Evolutionary conservation across 2,329 filamentous ascomycete genomes (phyloP).

Genomic region (Tolypocladium pustulatum): DNA sequence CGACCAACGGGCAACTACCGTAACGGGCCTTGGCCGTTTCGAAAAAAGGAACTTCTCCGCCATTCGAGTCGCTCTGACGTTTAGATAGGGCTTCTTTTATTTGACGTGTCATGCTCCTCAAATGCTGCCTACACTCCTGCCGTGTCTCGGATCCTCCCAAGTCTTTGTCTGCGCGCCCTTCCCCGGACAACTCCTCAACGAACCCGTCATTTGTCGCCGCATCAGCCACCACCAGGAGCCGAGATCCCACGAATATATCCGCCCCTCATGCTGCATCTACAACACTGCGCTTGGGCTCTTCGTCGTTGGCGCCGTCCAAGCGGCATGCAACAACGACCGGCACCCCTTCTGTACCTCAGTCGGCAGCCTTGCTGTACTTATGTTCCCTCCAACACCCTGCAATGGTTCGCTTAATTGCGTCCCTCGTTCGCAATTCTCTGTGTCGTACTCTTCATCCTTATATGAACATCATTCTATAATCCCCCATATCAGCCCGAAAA

Average conservation of each 20-base stretch:
- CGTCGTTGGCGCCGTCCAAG: neutral
- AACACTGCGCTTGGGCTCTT: neutral
- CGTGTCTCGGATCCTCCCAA: neutral
- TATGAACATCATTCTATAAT: slow-evolving; percentile 4
- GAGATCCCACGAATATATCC: neutral
- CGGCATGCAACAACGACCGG: neutral
- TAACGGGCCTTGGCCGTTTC: neutral
- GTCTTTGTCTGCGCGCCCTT: neutral
- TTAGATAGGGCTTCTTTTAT: neutral
- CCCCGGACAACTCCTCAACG: neutral
- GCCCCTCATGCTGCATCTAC: neutral
- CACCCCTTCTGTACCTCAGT: neutral
- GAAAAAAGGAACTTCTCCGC: too few species aligned
- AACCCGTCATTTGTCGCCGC: neutral
- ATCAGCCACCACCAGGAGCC: neutral
- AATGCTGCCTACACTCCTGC: neutral
- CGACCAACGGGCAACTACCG: too few species aligned
- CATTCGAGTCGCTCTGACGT: too few species aligned
- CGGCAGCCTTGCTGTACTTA: neutral
- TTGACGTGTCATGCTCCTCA: neutral
- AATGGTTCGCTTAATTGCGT: neutral
- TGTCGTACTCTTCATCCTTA: neutral
- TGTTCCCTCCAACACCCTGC: slow-evolving; percentile 1
- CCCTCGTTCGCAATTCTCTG: neutral
- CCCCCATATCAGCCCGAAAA: slow-evolving; percentile 45